Conservation (phyloP, 1,284 basidiomycete species). For the Apiotrichum veenhuisii region DNA sequence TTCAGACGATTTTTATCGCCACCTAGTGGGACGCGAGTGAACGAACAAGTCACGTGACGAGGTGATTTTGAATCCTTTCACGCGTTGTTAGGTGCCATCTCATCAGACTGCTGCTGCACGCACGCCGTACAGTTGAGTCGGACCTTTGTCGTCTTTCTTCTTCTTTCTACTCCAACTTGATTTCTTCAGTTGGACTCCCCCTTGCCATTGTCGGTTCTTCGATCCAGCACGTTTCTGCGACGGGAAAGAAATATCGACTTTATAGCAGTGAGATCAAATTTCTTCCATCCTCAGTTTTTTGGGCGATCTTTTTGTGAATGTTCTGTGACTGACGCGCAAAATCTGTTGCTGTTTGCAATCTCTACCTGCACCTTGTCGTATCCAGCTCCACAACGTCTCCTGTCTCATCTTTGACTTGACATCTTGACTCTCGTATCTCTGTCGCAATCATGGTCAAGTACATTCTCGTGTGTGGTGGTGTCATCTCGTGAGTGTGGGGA, state of each 20-base stretch:
- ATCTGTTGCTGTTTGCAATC: not conserved
- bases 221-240: not conserved
- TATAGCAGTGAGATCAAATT: not conserved
- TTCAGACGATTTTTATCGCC: too few relatives aligned
- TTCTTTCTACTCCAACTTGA: not conserved
- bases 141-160: not conserved
- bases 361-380: not conserved
- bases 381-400: not conserved
- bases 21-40: too few relatives aligned
- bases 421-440: not conserved
- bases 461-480: constrained; percentile 85
- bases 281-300: not conserved
- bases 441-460: constrained; percentile 60
- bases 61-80: too few relatives aligned
- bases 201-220: not conserved
- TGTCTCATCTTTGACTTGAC: not conserved
- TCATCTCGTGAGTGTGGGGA: constrained; percentile 56
- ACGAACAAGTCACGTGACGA: too few relatives aligned
- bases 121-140: not conserved
- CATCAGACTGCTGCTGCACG: too few relatives aligned
- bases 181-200: not conserved
- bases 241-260: too few relatives aligned
- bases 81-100: too few relatives aligned
- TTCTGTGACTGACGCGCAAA: not conserved
- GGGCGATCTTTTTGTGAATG: not conserved